Percentiles rank a stretch among this genome's conserved stretches.
Conservation (phyloP, 192 early-diverging fungal genomes). For the Globomyces pollinis-pini region DNA sequence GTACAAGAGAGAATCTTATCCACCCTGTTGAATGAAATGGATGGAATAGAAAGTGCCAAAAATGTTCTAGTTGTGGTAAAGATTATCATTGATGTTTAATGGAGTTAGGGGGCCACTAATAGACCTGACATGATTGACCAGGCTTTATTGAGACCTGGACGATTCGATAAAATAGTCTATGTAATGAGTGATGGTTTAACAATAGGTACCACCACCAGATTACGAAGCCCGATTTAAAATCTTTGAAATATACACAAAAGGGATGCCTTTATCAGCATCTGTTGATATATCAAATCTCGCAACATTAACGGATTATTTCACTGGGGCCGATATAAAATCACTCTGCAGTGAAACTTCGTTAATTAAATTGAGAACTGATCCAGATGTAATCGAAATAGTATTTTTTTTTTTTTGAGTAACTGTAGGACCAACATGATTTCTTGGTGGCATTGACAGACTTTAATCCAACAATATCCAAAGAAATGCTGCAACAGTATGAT, state of each 20-base stretch:
- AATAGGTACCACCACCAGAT: conserved; percentile 57
- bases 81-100: no score
- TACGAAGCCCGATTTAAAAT: conserved; percentile 52
- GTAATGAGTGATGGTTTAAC: no score
- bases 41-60: conserved; percentile 80
- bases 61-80: conserved; percentile 81
- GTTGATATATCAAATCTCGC: conserved; percentile 47
- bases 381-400: no score
- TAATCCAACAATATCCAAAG: conserved; percentile 52
- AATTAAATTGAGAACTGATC: conserved; percentile 26
- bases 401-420: no score
- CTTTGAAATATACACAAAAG: conserved; percentile 50
- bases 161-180: conserved; percentile 83
- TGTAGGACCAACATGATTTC: conserved; percentile 36
- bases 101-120: conserved; percentile 90
- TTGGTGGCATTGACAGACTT: conserved; percentile 42
- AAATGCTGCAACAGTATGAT: conserved; percentile 57
- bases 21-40: conserved; percentile 89
- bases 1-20: conserved; percentile 86
- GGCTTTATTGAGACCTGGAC: conserved; percentile 72
- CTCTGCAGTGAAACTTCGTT: conserved; percentile 59
- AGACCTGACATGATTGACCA: conserved; percentile 80
- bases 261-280: conserved; percentile 48
- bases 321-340: conserved; percentile 68
- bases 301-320: conserved; percentile 50